phyloP scores from a whole-genome alignment of 2,329 filamentous ascomycete species.

The Aaosphaeria pasadenensis region DNA sequence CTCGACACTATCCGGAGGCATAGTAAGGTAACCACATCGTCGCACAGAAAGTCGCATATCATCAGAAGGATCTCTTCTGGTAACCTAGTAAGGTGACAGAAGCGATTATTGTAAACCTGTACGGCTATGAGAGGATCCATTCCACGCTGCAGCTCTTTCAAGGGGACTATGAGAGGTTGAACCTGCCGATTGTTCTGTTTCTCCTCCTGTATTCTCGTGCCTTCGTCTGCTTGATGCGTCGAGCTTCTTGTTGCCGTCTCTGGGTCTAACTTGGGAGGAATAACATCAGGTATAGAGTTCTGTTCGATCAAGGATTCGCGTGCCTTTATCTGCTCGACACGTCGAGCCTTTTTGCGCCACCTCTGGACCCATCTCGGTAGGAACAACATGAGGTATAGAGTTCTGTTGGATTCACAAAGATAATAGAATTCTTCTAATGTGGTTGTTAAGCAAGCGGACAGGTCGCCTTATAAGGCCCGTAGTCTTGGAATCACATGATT shows the following conservation, averaged over 20 bases:
- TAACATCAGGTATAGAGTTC: no score
- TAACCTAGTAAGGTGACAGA: constrained; percentile 13
- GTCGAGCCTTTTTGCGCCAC: constrained; percentile 1
- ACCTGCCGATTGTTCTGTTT: constrained; percentile 6
- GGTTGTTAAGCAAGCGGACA: not conserved
- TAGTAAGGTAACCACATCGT: constrained; percentile 10
- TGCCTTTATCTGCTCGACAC: not conserved
- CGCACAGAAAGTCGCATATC: constrained; percentile 10
- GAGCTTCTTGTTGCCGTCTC: constrained; percentile 1
- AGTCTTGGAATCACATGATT: not conserved
- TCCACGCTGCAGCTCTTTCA: constrained; percentile 9
- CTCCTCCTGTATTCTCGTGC: constrained; percentile 6
- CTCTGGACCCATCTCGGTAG: constrained; percentile 8
- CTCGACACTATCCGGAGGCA: constrained; percentile 11
- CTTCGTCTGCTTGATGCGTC: constrained; percentile 6
- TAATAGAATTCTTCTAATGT: not conserved
- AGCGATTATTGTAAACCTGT: constrained; percentile 15
- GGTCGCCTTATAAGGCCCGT: not conserved
- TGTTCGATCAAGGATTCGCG: not conserved
- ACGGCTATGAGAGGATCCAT: constrained; percentile 14
- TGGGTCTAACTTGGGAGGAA: not conserved
- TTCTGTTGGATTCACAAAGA: not conserved
- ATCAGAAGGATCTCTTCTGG: constrained; percentile 15
- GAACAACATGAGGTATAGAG: constrained; percentile 3
- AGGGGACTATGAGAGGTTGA: constrained; percentile 7